Conservation (phyloP, 2,329 filamentous ascomycete species). For the Incumbomyces lentus region DNA sequence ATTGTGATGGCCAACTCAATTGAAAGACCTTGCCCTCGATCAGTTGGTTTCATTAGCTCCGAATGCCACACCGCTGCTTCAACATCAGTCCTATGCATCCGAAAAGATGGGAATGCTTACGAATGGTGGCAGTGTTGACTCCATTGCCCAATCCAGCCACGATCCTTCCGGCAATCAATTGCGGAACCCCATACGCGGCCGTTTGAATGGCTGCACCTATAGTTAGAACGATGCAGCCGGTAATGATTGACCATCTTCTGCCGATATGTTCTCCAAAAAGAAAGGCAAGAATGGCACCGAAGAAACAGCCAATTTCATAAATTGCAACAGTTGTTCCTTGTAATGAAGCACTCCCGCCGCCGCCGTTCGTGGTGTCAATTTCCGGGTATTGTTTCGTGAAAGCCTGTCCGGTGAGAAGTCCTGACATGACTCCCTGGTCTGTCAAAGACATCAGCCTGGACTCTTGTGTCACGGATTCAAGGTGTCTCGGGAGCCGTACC, state of each 20-base stretch:
- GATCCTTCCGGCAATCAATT: constrained; percentile 37
- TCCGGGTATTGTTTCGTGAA: constrained; percentile 48
- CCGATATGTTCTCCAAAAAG: constrained; percentile 42
- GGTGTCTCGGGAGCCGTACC: too few relatives aligned
- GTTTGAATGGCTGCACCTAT: constrained; percentile 35
- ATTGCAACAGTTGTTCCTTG: constrained; percentile 25
- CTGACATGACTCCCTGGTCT: constrained; percentile 56
- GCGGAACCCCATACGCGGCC: constrained; percentile 29
- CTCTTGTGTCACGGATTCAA: too few relatives aligned
- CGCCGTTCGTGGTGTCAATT: constrained; percentile 30
- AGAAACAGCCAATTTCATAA: constrained; percentile 42
- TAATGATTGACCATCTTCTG: constrained; percentile 34
- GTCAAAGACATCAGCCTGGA: too few relatives aligned
- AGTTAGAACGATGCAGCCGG: constrained; percentile 32
- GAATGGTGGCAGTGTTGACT: constrained; percentile 29
- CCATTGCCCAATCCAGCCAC: constrained; percentile 30
- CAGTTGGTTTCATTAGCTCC: constrained; percentile 40
- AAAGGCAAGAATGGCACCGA: constrained; percentile 40
- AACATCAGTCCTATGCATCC: background rate
- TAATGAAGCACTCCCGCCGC: constrained; percentile 1
- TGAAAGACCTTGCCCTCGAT: constrained; percentile 43
- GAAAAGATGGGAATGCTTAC: background rate
- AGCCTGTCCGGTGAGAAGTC: constrained; percentile 57
- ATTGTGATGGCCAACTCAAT: constrained; percentile 43
- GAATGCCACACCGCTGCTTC: constrained; percentile 27